Conservation (phyloP, 208 protist species). For the Kentomonas sorsogonicus region DNA sequence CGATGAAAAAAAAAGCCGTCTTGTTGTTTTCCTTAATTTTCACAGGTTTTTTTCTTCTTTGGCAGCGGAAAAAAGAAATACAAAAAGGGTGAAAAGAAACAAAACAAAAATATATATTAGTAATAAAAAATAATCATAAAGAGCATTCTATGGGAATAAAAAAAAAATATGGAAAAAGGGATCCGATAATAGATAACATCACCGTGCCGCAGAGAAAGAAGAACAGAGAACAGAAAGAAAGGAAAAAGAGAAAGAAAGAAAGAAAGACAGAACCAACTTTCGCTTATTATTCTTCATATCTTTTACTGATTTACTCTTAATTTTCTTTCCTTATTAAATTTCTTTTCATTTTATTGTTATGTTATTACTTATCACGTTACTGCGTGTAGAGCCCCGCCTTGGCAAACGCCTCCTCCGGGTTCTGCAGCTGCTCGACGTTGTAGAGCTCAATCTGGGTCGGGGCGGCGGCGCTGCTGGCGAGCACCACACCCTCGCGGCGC, state of each 20-base stretch:
- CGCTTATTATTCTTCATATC: conserved; percentile 7
- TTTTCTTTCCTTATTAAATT: not conserved
- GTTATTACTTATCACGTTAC: no score
- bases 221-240: not conserved
- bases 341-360: no score
- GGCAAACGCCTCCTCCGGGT: conserved; percentile 82
- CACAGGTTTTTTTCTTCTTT: conserved; percentile 4
- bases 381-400: conserved; percentile 77
- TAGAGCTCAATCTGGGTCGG: conserved; percentile 73
- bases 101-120: no score
- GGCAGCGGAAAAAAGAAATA: not conserved
- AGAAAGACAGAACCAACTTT: conserved; percentile 2
- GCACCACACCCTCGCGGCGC: conserved; percentile 67
- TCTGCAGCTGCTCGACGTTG: conserved; percentile 86
- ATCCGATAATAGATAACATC: no score
- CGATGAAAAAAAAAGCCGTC: no score
- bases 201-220: not conserved
- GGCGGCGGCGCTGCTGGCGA: conserved; percentile 38
- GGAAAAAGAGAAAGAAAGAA: conserved; percentile 7
- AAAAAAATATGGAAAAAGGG: no score
- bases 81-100: conserved; percentile 7
- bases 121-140: not conserved
- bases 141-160: not conserved
- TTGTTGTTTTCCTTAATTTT: not conserved
- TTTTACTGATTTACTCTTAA: conserved; percentile 2